Base-by-base conservation (phyloP, 2,329 filamentous ascomycete genomes). In the Diplodia mutila region DNA sequence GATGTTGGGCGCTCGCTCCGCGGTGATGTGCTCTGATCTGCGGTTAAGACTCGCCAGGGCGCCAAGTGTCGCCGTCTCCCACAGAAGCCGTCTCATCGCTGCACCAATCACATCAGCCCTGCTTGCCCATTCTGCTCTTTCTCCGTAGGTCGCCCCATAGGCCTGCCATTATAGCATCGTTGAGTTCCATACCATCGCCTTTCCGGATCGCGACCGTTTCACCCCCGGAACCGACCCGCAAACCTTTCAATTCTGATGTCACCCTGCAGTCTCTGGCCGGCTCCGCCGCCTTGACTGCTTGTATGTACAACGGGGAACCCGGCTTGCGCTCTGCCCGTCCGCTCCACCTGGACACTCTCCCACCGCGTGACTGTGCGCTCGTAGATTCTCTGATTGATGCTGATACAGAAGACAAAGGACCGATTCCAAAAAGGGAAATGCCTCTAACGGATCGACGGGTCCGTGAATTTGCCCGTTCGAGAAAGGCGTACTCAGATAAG, bases 201-300 rank as follows among this genome's bases (percentile, higher is more conserved):
- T 51, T 29, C 46, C 46, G 59, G 42, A 9, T 51, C 27, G 37
- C 61, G 52, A n/a, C 61, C 18, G 61, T 65, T 65, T 65, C 61
- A 65, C 25, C 42, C 49, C 61, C 42, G 18, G 61, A 53, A 65
- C 49, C 14, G 49, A 21, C 49, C 34, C 49, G 53, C 61, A 65
- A 65, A 65, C 61, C 61, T 32, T 51, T 46, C 32, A 21, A 18
- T 18, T 65, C 49, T 53, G 61, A 65, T 63, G 59, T 51, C 59
- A 63, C 59, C 18, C 59, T 42, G 59, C 59, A 51, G 32, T 63
- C 59, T 51, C 59, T 49, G 39, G 16, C 1, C 54, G 2, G 21
- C 8, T 37, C 53, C n/a, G 18, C 21, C 21, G 39, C 25, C 16
- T 0, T 61, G 55, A 29, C 16, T 21, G 21, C 46, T 9, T 59